Percentiles rank a stretch among this genome's conserved stretches.
Conservation (phyloP, 805 yeast species). For the Candida silvicultrix region DNA sequence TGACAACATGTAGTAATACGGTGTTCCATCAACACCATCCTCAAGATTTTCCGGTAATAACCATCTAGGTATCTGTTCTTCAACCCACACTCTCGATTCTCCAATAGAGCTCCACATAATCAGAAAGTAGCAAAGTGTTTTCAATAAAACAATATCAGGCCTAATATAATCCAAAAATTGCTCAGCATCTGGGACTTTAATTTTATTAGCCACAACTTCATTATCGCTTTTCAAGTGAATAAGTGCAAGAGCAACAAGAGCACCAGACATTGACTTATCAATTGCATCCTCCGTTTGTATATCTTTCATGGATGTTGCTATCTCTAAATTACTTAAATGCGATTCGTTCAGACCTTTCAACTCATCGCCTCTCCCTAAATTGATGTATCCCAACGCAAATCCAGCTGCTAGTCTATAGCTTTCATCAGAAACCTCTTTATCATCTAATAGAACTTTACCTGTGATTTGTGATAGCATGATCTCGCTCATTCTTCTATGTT, state of each 20-base stretch:
- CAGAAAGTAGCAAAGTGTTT: constrained; percentile 40
- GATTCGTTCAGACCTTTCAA: constrained; percentile 55
- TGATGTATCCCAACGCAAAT: constrained; percentile 76
- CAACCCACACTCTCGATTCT: constrained; percentile 13
- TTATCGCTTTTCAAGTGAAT: constrained; percentile 68
- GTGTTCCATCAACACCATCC: constrained; percentile 17
- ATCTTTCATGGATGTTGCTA: constrained; percentile 57
- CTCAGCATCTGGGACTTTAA: constrained; percentile 53
- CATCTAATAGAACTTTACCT: constrained; percentile 47
- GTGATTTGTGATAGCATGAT: constrained; percentile 65
- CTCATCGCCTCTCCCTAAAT: constrained; percentile 68
- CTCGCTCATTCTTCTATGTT: constrained; percentile 83
- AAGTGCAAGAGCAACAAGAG: constrained; percentile 68
- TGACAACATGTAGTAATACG: constrained; percentile 54
- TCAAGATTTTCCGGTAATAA: constrained; percentile 27
- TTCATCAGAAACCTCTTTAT: constrained; percentile 54
- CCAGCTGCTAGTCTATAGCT: constrained; percentile 88
- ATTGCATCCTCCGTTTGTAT: constrained; percentile 50
- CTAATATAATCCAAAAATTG: constrained; percentile 58
- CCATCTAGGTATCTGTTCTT: constrained; percentile 44
- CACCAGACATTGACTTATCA: constrained; percentile 66
- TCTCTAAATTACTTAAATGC: constrained; percentile 52
- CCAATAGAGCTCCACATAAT: constrained; percentile 20
- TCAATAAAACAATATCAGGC: constrained; percentile 68
- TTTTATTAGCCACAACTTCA: constrained; percentile 48